Percentiles rank a stretch among this genome's conserved stretches.
Conservation (phyloP, 2,329 filamentous ascomycete species). For the Ascochyta koolunga region DNA sequence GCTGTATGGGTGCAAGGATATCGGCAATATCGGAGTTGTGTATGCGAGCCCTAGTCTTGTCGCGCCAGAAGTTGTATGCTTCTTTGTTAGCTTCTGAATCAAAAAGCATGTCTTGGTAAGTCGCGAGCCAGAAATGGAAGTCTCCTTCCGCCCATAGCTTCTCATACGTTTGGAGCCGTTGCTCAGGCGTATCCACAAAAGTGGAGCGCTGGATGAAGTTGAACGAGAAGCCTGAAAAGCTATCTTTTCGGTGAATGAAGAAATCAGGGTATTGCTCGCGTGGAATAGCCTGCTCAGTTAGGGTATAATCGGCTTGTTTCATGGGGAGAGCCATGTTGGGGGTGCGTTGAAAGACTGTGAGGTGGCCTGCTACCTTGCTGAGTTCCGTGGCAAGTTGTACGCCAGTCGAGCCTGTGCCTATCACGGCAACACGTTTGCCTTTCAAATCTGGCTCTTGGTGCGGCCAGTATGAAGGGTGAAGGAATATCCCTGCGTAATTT, state of each 20-base stretch:
- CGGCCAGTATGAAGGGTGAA: conserved; percentile 66
- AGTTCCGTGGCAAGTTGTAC: conserved; percentile 67
- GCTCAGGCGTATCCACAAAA: conserved; percentile 27
- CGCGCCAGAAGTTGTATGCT: conserved; percentile 53
- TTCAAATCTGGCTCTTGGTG: conserved; percentile 58
- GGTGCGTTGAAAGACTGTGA: conserved; percentile 68
- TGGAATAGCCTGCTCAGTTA: conserved; percentile 52
- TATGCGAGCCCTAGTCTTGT: conserved; percentile 48
- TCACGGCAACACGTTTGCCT: conserved; percentile 63
- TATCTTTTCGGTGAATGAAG: conserved; percentile 8
- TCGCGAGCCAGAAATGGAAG: conserved; percentile 32
- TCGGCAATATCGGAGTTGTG: conserved; percentile 45
- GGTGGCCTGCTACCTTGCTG: conserved; percentile 54
- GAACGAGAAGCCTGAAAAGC: conserved; percentile 28
- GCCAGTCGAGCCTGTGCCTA: conserved; percentile 65
- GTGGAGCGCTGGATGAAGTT: conserved; percentile 25
- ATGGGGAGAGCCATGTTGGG: conserved; percentile 48
- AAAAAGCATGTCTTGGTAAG: conserved; percentile 46
- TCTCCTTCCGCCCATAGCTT: conserved; percentile 27
- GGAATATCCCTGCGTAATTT: conserved; percentile 36
- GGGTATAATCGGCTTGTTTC: conserved; percentile 22
- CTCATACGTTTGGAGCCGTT: conserved; percentile 25
- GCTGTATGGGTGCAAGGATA: conserved; percentile 48
- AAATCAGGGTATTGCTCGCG: conserved; percentile 37
- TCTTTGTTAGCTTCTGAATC: conserved; percentile 47